A percentile compares a stretch with the other conserved stretches of the same genome.
Evolutionary conservation across 2,329 filamentous ascomycete genomes (phyloP).

Genomic region (Cladobotryum mycophilum): DNA sequence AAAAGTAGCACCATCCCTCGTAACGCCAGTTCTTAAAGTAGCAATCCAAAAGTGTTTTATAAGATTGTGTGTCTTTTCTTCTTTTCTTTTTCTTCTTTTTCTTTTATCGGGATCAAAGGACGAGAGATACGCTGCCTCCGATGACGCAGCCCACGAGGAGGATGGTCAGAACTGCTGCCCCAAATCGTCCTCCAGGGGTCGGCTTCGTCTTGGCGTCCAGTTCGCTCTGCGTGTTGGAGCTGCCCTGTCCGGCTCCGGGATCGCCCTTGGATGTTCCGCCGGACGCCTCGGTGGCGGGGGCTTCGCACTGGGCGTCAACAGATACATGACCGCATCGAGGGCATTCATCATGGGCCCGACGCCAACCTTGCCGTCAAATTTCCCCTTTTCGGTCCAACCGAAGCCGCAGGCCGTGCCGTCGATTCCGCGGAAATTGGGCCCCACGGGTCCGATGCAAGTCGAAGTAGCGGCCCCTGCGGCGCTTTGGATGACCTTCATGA

Average conservation of each 20-base stretch:
- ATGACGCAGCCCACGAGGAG: conserved; percentile 43
- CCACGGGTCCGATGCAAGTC: conserved; percentile 44
- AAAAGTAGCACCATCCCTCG: too few species aligned
- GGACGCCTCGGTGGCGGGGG: conserved; percentile 45
- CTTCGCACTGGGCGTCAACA: conserved; percentile 39
- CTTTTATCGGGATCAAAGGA: conserved; percentile 25
- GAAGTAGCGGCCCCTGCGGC: conserved; percentile 47
- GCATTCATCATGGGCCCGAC: conserved; percentile 67
- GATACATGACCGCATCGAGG: conserved; percentile 56
- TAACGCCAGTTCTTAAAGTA: too few species aligned
- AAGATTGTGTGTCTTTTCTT: background rate
- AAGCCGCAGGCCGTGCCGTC: conserved; percentile 61
- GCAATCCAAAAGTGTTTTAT: background rate
- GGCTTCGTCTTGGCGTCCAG: conserved; percentile 29
- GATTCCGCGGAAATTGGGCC: conserved; percentile 41
- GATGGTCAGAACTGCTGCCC: conserved; percentile 50
- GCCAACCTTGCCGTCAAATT: conserved; percentile 54
- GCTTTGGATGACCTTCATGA: conserved; percentile 46
- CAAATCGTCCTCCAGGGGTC: conserved; percentile 45
- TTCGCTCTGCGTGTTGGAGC: conserved; percentile 23
- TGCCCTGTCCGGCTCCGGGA: conserved; percentile 36
- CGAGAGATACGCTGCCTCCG: conserved; percentile 44
- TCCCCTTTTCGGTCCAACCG: conserved; percentile 47
- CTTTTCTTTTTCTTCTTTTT: background rate
- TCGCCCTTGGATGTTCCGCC: conserved; percentile 56